Base-by-base conservation (phyloP, 176 grass and related monocot genomes). In the Stipa capillata region DNA sequence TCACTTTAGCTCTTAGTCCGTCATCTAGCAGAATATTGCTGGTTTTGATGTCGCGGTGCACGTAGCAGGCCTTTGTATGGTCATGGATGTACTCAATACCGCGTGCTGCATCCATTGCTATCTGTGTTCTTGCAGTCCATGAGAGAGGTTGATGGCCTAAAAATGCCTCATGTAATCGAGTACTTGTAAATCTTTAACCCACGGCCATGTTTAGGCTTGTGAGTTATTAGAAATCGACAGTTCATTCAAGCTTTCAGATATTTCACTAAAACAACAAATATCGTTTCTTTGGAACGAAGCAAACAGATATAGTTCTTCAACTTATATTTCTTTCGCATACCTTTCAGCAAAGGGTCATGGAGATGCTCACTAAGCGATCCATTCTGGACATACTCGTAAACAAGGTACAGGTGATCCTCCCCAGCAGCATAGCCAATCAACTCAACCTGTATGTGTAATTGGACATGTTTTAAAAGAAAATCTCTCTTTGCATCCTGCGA, bases 51-150 rank as follows among this genome's bases (percentile, higher is more conserved):
- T 88, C 88, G 16, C 91, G 85, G 32, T 93, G 91, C 49, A 93
- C 85, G 35, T 84, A 93, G 51, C 82, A 85, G 40, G 82, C 79
- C 79, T 93, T 93, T 14, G 88, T 93, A 77, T 93, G 91, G 27
- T 93, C 87, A 83, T 93, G 91, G 51, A 93, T 90, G 77, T 93
- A 93, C 78, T 93, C 91, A 23, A 93, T 88, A 41, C 91, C 88
- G 10, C 91, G 79, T 0, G 91, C 91, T 55, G 85, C 39, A 85
- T 93, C 88, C 78, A 85, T 52, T 66, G 85, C 91, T 66, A 93
- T 88, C 63, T 88, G 91, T 44, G 82, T 82, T 82, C 88, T 88
- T 80, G 91, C 88, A 80, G 78, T 93, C 91, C 91, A 93, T 32
- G 91, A 93, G 8, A 93, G 78, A 72, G 88, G 69, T 21, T 90